Conservation (phyloP, 2,329 filamentous ascomycete species). For the Colletotrichum sp. region DNA sequence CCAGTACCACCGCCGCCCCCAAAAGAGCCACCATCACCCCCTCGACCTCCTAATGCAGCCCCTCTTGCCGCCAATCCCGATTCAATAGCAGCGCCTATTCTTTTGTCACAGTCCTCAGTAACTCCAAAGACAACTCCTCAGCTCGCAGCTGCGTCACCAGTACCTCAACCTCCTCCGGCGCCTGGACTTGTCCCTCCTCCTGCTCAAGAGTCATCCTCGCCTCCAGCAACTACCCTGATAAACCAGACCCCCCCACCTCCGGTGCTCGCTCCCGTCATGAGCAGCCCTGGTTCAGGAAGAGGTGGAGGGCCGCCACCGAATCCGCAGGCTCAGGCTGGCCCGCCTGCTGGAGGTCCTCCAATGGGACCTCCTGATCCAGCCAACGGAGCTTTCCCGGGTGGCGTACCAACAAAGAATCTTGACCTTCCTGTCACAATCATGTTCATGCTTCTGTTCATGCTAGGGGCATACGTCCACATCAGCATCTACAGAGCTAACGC, state of each 20-base stretch:
- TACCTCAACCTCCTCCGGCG: not conserved
- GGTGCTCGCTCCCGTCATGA: not conserved
- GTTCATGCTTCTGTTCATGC: conserved; percentile 28
- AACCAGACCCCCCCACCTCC: not conserved
- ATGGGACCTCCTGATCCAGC: conserved; percentile 13
- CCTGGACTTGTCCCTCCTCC: not conserved
- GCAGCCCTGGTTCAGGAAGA: not conserved
- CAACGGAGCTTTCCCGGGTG: conserved; percentile 10
- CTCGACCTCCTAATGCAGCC: not conserved
- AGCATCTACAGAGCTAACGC: conserved; percentile 31
- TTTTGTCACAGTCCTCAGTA: not conserved
- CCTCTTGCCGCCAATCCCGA: not conserved
- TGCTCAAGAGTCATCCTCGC: not conserved
- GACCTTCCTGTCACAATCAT: conserved; percentile 28
- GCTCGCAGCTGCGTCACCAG: not conserved
- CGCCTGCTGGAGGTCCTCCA: not conserved
- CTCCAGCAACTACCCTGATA: not conserved
- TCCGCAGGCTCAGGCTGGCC: not conserved
- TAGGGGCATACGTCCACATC: conserved; percentile 28
- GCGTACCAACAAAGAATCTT: conserved; percentile 15
- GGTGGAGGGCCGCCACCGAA: not conserved
- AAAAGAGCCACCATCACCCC: not conserved
- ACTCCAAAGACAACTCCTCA: not conserved
- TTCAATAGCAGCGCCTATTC: not conserved
- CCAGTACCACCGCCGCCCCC: not conserved